These are phyloP conservation scores for Russula brevipes DNA, from an alignment of 768 basidiomycete species.

Conservation along the genomic window DNA sequence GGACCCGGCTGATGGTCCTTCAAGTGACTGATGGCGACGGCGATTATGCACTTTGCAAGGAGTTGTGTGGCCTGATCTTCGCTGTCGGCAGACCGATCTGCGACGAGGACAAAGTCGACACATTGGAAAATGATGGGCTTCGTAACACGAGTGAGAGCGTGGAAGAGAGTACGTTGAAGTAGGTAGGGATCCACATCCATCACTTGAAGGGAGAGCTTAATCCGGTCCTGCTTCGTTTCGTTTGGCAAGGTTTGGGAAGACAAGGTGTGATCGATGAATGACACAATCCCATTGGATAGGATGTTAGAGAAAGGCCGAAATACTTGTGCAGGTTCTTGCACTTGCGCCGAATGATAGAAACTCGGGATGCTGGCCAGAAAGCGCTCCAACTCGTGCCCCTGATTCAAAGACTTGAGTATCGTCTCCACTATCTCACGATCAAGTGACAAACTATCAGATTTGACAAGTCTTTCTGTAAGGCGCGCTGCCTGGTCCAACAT, in stretches of 20 bases:
- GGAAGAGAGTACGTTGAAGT: conserved; percentile 1
- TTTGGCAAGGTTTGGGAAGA: not conserved
- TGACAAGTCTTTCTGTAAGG: not conserved
- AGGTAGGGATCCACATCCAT: conserved; percentile 5
- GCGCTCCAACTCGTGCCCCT: conserved; percentile 7
- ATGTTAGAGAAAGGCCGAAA: not conserved
- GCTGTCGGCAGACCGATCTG: not conserved
- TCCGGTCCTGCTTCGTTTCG: not conserved
- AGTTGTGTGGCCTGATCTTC: too few relatives aligned
- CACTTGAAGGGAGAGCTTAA: not conserved
- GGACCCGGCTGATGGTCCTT: too few relatives aligned
- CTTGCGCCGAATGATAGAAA: conserved; percentile 3
- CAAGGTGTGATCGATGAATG: conserved; percentile 6
- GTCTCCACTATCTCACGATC: not conserved
- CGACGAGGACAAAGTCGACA: not conserved
- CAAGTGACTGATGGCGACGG: not conserved
- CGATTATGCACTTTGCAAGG: not conserved
- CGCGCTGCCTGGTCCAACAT: not conserved
- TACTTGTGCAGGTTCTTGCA: conserved; percentile 1
- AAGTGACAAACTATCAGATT: not conserved
- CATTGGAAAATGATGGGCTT: not conserved
- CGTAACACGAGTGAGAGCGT: not conserved
- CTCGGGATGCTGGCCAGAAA: conserved; percentile 7
- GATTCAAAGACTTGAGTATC: not conserved
- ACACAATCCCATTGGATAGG: not conserved